These are phyloP conservation scores for Trichoderma orchidacearum DNA, from an alignment of 495 filamentous ascomycete genomes.

Conservation along the genomic window DNA sequence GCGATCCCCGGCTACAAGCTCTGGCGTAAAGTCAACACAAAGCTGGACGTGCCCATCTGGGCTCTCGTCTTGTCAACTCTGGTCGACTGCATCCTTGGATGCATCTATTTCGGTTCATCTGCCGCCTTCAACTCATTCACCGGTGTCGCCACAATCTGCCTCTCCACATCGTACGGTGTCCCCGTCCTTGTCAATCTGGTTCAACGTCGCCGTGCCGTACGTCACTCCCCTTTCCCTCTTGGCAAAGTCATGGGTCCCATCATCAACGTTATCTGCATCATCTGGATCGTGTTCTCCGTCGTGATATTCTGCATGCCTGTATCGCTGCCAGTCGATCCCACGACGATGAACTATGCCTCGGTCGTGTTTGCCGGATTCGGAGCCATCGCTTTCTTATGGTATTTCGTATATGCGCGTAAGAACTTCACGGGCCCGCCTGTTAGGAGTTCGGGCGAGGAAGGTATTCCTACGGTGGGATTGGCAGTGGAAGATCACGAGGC, in stretches of 20 bases:
- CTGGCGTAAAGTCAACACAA: slow-evolving; percentile 43
- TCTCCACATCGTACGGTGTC: slow-evolving; percentile 50
- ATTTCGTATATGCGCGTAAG: slow-evolving; percentile 52
- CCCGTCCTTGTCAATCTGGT: slow-evolving; percentile 37
- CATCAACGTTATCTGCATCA: slow-evolving; percentile 34
- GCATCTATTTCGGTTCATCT: slow-evolving; percentile 44
- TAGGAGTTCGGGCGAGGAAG: slow-evolving; percentile 8
- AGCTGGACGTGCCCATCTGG: slow-evolving; percentile 35
- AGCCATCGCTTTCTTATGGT: slow-evolving; percentile 42
- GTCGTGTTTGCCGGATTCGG: slow-evolving; percentile 47
- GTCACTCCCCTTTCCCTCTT: slow-evolving; percentile 43
- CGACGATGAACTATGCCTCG: slow-evolving; percentile 47
- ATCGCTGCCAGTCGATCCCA: slow-evolving; percentile 37
- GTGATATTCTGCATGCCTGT: slow-evolving; percentile 49
- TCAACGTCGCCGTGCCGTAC: slow-evolving; percentile 20
- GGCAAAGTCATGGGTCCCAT: slow-evolving; percentile 34
- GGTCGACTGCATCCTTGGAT: slow-evolving; percentile 41
- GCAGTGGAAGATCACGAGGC: neutral
- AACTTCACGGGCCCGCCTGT: slow-evolving; percentile 38
- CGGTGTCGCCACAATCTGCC: slow-evolving; percentile 48
- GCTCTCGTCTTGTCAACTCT: slow-evolving; percentile 44
- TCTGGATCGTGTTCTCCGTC: slow-evolving; percentile 43
- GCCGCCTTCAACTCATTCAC: slow-evolving; percentile 52
- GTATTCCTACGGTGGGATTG: neutral
- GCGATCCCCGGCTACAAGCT: slow-evolving; percentile 55